Conservation (phyloP, 108 stramenopile species). For the Bacterosira constricta region DNA sequence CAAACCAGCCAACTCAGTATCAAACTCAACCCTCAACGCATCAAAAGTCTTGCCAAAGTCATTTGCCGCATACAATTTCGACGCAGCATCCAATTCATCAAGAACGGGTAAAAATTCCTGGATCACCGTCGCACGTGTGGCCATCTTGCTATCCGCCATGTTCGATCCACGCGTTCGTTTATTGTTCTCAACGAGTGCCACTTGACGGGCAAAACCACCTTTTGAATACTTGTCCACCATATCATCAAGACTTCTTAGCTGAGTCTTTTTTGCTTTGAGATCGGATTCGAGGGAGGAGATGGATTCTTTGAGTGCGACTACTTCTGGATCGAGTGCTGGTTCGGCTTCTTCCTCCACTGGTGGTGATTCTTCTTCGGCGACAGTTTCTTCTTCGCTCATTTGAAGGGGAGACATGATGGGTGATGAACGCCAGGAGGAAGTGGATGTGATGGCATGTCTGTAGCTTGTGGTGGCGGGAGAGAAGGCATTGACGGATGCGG, state of each 20-base stretch:
- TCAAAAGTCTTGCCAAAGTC: conserved; percentile 66
- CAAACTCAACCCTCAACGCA: conserved; percentile 42
- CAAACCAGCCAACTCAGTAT: conserved; percentile 53
- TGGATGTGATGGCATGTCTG: background rate
- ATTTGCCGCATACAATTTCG: conserved; percentile 51
- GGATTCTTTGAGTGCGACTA: conserved; percentile 59
- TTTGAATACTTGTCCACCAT: conserved; percentile 71
- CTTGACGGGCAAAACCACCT: conserved; percentile 79
- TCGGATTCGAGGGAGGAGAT: conserved; percentile 66
- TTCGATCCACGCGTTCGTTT: conserved; percentile 67
- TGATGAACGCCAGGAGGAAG: background rate
- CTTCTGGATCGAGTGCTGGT: conserved; percentile 56
- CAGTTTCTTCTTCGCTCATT: conserved; percentile 34
- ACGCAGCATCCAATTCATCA: conserved; percentile 61
- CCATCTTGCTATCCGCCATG: conserved; percentile 45
- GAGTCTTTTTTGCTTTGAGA: conserved; percentile 58
- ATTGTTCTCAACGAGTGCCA: conserved; percentile 83
- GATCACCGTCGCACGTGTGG: conserved; percentile 55
- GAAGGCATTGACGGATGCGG: background rate
- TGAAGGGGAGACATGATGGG: background rate
- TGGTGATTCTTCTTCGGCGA: background rate
- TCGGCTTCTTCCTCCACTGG: conserved; percentile 36
- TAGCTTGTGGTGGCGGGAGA: background rate
- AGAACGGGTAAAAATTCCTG: conserved; percentile 65
- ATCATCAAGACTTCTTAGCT: conserved; percentile 48